phyloP scores from a whole-genome alignment of 305 asterid genomes.

The Fraxinus sp. region DNA sequence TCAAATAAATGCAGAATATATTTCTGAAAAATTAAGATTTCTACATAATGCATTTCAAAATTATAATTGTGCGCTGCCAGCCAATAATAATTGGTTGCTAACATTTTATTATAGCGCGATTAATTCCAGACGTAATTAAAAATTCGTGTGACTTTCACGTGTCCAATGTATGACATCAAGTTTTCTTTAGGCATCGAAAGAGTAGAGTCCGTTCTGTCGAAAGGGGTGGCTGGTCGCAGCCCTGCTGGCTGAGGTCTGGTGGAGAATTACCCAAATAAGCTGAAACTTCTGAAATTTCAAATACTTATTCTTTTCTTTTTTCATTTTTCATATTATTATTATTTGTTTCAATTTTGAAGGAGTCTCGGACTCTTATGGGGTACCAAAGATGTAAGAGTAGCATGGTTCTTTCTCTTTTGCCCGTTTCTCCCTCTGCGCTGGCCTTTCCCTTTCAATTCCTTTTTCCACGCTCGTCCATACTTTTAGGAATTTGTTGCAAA shows the following conservation, averaged over 20 bases:
- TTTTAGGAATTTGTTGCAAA: background rate
- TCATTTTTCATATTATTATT: background rate
- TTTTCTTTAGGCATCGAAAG: background rate
- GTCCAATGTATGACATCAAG: too few relatives aligned
- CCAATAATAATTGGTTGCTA: background rate
- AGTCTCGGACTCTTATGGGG: background rate
- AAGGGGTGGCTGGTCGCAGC: background rate
- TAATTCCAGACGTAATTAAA: too few relatives aligned
- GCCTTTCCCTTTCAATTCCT: background rate
- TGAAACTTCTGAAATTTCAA: background rate
- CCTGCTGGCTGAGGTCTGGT: background rate
- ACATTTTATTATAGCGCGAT: too few relatives aligned
- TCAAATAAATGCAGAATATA: background rate
- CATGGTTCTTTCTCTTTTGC: too few relatives aligned
- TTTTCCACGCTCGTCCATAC: background rate
- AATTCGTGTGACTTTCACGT: too few relatives aligned
- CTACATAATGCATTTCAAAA: background rate
- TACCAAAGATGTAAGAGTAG: too few relatives aligned
- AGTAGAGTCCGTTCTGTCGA: background rate
- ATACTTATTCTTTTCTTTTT: background rate
- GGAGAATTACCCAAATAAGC: background rate
- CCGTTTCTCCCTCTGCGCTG: background rate
- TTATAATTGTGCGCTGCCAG: background rate
- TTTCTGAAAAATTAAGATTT: background rate
- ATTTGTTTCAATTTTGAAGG: background rate